Conservation (phyloP, 2,329 filamentous ascomycete species). For the Stachybotrys chartarum region DNA sequence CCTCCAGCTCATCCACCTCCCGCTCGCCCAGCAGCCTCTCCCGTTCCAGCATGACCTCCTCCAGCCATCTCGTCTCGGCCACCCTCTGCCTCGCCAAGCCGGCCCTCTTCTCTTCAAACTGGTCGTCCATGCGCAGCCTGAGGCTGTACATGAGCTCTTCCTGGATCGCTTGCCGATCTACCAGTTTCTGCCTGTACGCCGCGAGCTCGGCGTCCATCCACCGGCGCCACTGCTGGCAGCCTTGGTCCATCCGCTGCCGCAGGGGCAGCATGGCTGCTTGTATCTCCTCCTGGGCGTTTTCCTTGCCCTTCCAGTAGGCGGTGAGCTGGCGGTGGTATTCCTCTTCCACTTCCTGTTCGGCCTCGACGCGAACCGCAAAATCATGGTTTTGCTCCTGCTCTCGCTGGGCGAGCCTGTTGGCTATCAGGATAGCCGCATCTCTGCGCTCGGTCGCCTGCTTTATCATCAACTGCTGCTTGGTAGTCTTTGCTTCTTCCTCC, state of each 20-base stretch:
- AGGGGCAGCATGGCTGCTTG: conserved; percentile 25
- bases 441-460: conserved; percentile 25
- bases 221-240: conserved; percentile 30
- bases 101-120: conserved; percentile 18
- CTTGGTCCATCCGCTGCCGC: conserved; percentile 32
- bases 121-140: conserved; percentile 21
- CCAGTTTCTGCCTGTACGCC: conserved; percentile 24
- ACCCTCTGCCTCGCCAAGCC: conserved; percentile 24
- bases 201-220: conserved; percentile 33
- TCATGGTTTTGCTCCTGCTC: conserved; percentile 31
- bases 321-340: conserved; percentile 32
- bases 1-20: conserved; percentile 36
- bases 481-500: conserved; percentile 10
- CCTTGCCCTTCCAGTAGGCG: conserved; percentile 29
- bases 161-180: conserved; percentile 30
- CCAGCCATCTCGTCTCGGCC: conserved; percentile 41
- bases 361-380: conserved; percentile 28
- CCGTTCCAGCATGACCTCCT: conserved; percentile 36
- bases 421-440: conserved; percentile 15
- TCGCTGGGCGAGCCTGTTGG: conserved; percentile 21
- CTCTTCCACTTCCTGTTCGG: conserved; percentile 36
- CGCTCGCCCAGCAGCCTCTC: conserved; percentile 31
- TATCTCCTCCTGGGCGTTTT: conserved; percentile 21
- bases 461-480: conserved; percentile 20
- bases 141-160: conserved; percentile 36